Evolutionary conservation across 306 rosid species (phyloP).

Genomic region (Medicago ruthenica): DNA sequence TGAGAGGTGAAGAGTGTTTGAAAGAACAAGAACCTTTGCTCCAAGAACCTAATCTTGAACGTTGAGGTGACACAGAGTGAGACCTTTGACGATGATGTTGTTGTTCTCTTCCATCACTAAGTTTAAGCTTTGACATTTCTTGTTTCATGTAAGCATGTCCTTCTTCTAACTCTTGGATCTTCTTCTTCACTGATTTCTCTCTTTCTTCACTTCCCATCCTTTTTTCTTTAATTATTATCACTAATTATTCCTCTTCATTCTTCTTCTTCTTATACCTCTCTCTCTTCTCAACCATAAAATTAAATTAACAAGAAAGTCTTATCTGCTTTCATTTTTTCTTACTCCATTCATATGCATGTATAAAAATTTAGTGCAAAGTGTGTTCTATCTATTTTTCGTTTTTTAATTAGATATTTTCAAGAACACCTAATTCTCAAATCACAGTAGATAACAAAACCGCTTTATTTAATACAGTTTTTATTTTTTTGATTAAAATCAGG

Average conservation of each 20-base stretch:
- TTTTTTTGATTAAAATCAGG: no score
- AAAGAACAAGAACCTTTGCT: slow-evolving; percentile 68
- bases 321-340: not conserved
- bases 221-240: slow-evolving; percentile 8
- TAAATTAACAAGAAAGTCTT: not conserved
- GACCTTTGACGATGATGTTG: slow-evolving; percentile 74
- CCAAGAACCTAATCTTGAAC: slow-evolving; percentile 70
- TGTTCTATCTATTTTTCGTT: no score
- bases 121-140: slow-evolving; percentile 80
- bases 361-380: no score
- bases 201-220: slow-evolving; percentile 71
- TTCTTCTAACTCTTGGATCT: slow-evolving; percentile 85
- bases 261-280: not conserved
- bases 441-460: no score
- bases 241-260: slow-evolving; percentile 1
- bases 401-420: no score
- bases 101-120: slow-evolving; percentile 46
- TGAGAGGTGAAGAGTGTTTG: slow-evolving; percentile 86
- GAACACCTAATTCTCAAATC: no score
- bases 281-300: not conserved
- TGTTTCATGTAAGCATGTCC: slow-evolving; percentile 85
- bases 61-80: slow-evolving; percentile 93
- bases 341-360: no score
- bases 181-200: slow-evolving; percentile 85
- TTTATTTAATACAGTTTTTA: no score